Percentiles rank a stretch among this genome's conserved stretches.
Conservation (phyloP, 257 asterid species). For the Plantago elongata region DNA sequence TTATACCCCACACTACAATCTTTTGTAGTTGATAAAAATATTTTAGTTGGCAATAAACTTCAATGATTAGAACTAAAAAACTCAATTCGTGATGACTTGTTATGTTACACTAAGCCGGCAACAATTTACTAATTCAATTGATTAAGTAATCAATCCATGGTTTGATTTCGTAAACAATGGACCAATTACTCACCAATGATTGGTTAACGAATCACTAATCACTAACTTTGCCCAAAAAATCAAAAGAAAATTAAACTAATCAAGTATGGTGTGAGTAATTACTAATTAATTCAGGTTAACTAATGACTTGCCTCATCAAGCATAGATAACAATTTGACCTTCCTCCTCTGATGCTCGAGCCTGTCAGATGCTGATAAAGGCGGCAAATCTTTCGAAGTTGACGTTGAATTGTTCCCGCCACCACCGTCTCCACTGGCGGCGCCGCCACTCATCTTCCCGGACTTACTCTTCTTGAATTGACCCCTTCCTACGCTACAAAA, state of each 20-base stretch:
- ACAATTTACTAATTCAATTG: constrained; percentile 33
- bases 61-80: constrained; percentile 24
- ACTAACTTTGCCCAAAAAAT: constrained; percentile 8
- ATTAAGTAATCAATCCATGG: constrained; percentile 19
- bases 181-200: constrained; percentile 41
- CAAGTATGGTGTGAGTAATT: background rate
- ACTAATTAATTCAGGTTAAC: background rate
- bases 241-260: background rate
- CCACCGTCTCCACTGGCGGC: constrained; percentile 23
- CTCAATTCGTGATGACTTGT: constrained; percentile 29
- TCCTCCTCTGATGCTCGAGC: constrained; percentile 88
- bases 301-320: constrained; percentile 87
- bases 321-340: constrained; percentile 97
- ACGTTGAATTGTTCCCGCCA: constrained; percentile 35
- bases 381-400: constrained; percentile 54
- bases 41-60: constrained; percentile 23
- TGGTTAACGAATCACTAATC: constrained; percentile 26
- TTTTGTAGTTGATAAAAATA: constrained; percentile 5
- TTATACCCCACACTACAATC: constrained; percentile 34
- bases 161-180: constrained; percentile 27
- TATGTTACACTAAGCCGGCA: constrained; percentile 44
- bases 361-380: constrained; percentile 78
- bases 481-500: constrained; percentile 91
- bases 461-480: constrained; percentile 61
- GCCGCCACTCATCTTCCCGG: constrained; percentile 27